phyloP scores from a whole-genome alignment of 2,329 filamentous ascomycete species.

The Xylaria sp. region DNA sequence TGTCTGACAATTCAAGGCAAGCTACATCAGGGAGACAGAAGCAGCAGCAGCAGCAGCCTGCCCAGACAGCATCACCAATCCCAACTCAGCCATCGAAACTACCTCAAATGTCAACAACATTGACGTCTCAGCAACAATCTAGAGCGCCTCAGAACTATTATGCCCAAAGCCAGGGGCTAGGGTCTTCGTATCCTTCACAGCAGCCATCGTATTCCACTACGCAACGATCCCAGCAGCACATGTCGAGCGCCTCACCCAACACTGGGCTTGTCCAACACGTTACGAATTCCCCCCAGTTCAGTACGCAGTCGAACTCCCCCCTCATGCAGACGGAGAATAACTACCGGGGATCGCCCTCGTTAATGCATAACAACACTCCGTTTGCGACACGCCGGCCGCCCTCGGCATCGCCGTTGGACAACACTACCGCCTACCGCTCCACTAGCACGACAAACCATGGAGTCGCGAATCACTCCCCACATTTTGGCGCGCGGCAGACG shows the following conservation, averaged over 20 bases:
- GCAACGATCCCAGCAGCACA: slow-evolving; percentile 48
- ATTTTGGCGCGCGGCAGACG: slow-evolving; percentile 47
- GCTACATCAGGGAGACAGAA: slow-evolving; percentile 43
- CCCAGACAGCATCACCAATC: slow-evolving; percentile 48
- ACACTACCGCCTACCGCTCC: slow-evolving; percentile 44
- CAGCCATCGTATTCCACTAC: slow-evolving; percentile 45
- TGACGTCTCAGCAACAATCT: slow-evolving; percentile 47
- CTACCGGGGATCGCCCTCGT: slow-evolving; percentile 49
- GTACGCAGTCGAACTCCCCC: slow-evolving; percentile 49
- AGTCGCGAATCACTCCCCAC: slow-evolving; percentile 49
- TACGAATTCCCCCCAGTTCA: slow-evolving; percentile 51
- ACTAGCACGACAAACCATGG: slow-evolving; percentile 41
- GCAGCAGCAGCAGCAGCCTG: slow-evolving; percentile 40
- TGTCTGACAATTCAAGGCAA: slow-evolving; percentile 44
- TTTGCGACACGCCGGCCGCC: slow-evolving; percentile 48
- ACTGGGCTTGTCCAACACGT: slow-evolving; percentile 49
- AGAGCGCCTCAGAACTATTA: slow-evolving; percentile 48
- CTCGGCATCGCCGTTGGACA: slow-evolving; percentile 49
- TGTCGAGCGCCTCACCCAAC: slow-evolving; percentile 47
- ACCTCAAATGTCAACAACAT: slow-evolving; percentile 45
- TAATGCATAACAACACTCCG: slow-evolving; percentile 46
- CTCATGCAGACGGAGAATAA: slow-evolving; percentile 49
- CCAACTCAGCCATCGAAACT: slow-evolving; percentile 46
- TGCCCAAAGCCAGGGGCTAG: slow-evolving; percentile 45
- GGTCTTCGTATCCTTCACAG: slow-evolving; percentile 47